Evolutionary conservation across 2,329 filamentous ascomycete genomes (phyloP), one percentile per base, ranked within the genome.

Genomic region (Colletotrichum navitas): DNA sequence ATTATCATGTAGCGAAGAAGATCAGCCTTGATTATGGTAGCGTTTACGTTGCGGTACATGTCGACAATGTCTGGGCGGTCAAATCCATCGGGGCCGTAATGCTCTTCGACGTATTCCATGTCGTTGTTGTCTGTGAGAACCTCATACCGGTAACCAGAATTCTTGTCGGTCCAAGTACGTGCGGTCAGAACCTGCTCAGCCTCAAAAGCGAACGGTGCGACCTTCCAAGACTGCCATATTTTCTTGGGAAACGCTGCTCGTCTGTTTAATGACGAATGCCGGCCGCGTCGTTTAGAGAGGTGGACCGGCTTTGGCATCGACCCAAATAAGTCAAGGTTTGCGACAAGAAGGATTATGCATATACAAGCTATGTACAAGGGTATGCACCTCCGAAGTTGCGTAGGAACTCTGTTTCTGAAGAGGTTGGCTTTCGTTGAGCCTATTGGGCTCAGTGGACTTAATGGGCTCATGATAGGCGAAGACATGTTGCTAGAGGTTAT

Each of bases 161-260:
- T 93, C 80, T 90, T 91, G 29, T 82, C 80, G 0, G 88, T 84
- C 91, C 92, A 94, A 1, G 90, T 90, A 74, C 86, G 86, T 12
- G 91, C 91, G 0, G 85, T 84, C 32, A 85, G 81, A 41, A 87
- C 82, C 76, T 93, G 90, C 63, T 88, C 85, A 76, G 90, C 85
- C 73, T 92, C 91, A 76, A 93, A 93, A 2, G 84, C 83, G 43
- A 93, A 82, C 2, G 91, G 89, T 73, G 91, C 87, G 36, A 91
- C 87, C 79, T 93, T 94, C 92, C 92, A 94, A 0, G 89, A 91
- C 80, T 94, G 92, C 92, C 91, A 94, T 74, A 94, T 92, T 80
- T 93, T 94, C 66, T 85, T 85, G 7, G 86, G 92, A 75, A 90
- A 93, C 29, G 74, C 10, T 78, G 75, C 74, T 77, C 61, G 76